These are phyloP conservation scores for Hypoxylon sp. DNA, from an alignment of 2,329 filamentous ascomycete genomes.

Conservation along the genomic window DNA sequence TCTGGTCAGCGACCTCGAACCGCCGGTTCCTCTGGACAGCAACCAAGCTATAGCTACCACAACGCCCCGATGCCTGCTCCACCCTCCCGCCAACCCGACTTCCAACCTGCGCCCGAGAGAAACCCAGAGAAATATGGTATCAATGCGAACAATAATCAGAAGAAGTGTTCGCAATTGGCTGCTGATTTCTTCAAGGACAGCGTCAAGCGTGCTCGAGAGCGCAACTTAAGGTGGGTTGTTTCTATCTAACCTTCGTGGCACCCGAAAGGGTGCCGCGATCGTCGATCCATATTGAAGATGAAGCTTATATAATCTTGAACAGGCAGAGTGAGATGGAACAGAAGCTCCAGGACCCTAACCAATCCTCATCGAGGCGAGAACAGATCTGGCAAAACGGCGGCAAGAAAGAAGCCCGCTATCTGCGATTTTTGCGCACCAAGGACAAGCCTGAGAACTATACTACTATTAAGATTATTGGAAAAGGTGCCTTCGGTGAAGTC, in stretches of 20 bases:
- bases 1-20: slow-evolving; percentile 86
- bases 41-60: slow-evolving; percentile 73
- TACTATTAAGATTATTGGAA: slow-evolving; percentile 98
- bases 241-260: background rate
- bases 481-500: slow-evolving; percentile 98
- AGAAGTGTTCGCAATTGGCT: slow-evolving; percentile 78
- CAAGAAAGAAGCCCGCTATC: slow-evolving; percentile 90
- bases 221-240: slow-evolving; percentile 84
- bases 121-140: slow-evolving; percentile 84
- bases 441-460: slow-evolving; percentile 95
- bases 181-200: slow-evolving; percentile 99
- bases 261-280: background rate
- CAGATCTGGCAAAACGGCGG: slow-evolving; percentile 88
- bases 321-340: slow-evolving; percentile 95
- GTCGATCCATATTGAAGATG: slow-evolving; percentile 20
- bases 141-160: slow-evolving; percentile 77
- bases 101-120: slow-evolving; percentile 84
- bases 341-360: slow-evolving; percentile 82
- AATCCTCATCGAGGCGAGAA: slow-evolving; percentile 82
- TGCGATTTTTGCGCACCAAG: slow-evolving; percentile 93
- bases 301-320: slow-evolving; percentile 41
- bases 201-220: slow-evolving; percentile 93
- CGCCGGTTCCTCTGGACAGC: slow-evolving; percentile 77
- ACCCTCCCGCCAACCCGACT: slow-evolving; percentile 74
- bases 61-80: slow-evolving; percentile 75